Conservation (phyloP, 345 rosid genomes). For the Cardamine resedifolia region DNA sequence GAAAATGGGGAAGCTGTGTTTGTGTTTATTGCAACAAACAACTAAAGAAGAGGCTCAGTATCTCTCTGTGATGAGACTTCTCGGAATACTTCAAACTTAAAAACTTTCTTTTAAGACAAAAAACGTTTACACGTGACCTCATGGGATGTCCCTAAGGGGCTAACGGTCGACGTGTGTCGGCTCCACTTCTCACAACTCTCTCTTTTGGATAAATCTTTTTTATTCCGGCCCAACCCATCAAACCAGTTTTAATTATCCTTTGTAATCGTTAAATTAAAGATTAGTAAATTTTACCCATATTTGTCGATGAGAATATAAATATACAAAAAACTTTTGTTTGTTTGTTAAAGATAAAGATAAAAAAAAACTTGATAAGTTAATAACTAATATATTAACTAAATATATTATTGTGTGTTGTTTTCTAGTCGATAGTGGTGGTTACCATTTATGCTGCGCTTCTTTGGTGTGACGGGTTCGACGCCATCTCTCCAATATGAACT, state of each 20-base stretch:
- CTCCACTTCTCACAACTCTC: slow-evolving; percentile 30
- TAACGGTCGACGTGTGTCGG: slow-evolving; percentile 36
- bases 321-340: too few species aligned
- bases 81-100: slow-evolving; percentile 17
- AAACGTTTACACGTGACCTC: slow-evolving; percentile 40
- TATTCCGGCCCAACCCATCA: not conserved
- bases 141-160: slow-evolving; percentile 25
- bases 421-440: too few species aligned
- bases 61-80: slow-evolving; percentile 23
- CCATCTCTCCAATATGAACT: too few species aligned
- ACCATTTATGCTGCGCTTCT: too few species aligned
- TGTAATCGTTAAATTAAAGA: too few species aligned
- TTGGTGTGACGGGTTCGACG: too few species aligned
- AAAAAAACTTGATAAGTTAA: too few species aligned
- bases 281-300: too few species aligned
- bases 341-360: too few species aligned
- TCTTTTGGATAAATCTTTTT: slow-evolving; percentile 10
- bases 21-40: slow-evolving; percentile 40
- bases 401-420: too few species aligned
- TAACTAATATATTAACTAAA: too few species aligned
- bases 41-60: slow-evolving; percentile 29
- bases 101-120: slow-evolving; percentile 20
- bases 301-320: too few species aligned
- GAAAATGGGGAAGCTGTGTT: slow-evolving; percentile 37
- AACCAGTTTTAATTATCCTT: not conserved